Conservation (phyloP, 257 asterid genomes). For the Leonotis leonurus region DNA sequence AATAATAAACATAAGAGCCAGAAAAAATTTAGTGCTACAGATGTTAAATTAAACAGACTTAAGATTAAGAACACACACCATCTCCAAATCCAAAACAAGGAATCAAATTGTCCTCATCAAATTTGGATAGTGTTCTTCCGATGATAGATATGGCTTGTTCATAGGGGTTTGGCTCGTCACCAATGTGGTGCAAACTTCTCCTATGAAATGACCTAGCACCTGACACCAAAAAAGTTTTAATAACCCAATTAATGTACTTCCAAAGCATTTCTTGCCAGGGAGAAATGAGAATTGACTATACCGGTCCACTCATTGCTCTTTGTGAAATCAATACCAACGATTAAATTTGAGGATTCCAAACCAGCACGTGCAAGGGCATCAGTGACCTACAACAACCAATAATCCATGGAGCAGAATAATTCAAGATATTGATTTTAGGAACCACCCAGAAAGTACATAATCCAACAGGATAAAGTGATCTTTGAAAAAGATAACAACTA, state of each 20-base stretch:
- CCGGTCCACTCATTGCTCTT: slow-evolving; percentile 99
- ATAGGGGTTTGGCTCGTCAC: slow-evolving; percentile 73
- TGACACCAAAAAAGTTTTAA: slow-evolving; percentile 19
- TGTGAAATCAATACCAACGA: slow-evolving; percentile 94
- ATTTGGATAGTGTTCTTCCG: slow-evolving; percentile 85
- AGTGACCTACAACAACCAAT: slow-evolving; percentile 51
- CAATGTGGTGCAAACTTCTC: slow-evolving; percentile 84
- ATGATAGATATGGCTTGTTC: slow-evolving; percentile 94
- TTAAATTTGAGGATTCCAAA: slow-evolving; percentile 85
- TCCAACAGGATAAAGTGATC: no score
- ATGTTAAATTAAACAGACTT: background rate
- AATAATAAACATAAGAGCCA: slow-evolving; percentile 15
- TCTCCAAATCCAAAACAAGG: slow-evolving; percentile 97
- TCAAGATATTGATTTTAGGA: no score
- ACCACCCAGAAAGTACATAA: no score
- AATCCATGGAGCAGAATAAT: background rate
- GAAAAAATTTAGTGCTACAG: slow-evolving; percentile 1
- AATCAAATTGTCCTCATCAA: slow-evolving; percentile 84
- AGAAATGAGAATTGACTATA: slow-evolving; percentile 20
- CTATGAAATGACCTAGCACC: slow-evolving; percentile 84
- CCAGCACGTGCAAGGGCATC: slow-evolving; percentile 95
- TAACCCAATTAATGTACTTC: background rate
- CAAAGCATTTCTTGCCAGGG: background rate
- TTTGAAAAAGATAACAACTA: no score
- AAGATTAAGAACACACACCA: slow-evolving; percentile 53